phyloP scores from a whole-genome alignment of 805 yeast species.

The Metschnikowia noctiluminum region DNA sequence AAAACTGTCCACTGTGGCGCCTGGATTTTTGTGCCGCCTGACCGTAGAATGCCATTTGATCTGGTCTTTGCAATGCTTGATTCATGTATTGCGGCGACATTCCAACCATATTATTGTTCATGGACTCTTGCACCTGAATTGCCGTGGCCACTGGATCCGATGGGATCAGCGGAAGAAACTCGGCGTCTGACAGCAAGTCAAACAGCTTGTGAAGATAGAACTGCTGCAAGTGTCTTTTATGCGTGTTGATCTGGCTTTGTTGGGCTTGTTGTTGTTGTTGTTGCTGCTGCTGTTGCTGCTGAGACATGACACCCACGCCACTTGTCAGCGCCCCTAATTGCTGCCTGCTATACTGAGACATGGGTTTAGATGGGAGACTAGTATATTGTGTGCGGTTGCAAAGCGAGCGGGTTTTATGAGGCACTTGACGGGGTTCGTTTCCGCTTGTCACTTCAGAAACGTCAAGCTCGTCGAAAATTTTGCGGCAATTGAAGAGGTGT shows the following conservation, averaged over 20 bases:
- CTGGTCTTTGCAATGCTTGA: slow-evolving; percentile 11
- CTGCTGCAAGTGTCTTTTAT: slow-evolving; percentile 20
- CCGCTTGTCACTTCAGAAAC: neutral
- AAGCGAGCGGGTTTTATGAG: neutral
- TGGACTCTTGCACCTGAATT: slow-evolving; percentile 15
- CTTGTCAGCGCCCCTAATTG: slow-evolving; percentile 1
- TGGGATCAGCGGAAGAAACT: slow-evolving; percentile 44
- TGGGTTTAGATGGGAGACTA: neutral
- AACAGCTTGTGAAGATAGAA: slow-evolving; percentile 65
- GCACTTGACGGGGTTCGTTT: neutral
- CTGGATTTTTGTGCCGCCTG: slow-evolving; percentile 14
- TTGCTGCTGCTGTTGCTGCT: slow-evolving; percentile 10
- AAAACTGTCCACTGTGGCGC: slow-evolving; percentile 17
- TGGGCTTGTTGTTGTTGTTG: slow-evolving; percentile 7
- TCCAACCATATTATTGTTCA: slow-evolving; percentile 7
- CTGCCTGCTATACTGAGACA: slow-evolving; percentile 12
- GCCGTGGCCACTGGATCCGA: slow-evolving; percentile 17
- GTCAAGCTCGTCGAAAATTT: slow-evolving; percentile 14
- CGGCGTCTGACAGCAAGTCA: slow-evolving; percentile 67
- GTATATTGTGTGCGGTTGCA: too few species aligned
- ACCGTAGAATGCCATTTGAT: slow-evolving; percentile 14
- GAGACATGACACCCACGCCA: slow-evolving; percentile 1
- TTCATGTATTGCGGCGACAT: slow-evolving; percentile 9
- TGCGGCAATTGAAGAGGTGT: slow-evolving; percentile 22
- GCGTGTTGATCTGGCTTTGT: slow-evolving; percentile 37